phyloP scores from a whole-genome alignment of 2,329 filamentous ascomycete species.

The Capronia coronata region DNA sequence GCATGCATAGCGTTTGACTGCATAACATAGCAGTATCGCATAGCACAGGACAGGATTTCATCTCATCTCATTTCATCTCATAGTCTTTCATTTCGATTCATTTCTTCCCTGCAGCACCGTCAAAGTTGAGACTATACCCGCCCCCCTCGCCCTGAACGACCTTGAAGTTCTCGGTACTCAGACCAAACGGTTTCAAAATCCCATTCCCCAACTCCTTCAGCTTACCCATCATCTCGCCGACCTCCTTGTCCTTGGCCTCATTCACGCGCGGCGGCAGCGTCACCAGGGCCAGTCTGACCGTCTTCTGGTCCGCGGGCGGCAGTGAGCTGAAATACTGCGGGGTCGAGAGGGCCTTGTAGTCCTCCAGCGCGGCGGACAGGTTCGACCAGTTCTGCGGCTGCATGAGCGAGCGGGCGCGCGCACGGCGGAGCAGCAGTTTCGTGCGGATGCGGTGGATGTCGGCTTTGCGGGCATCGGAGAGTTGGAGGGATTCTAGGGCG shows the following conservation, averaged over 20 bases:
- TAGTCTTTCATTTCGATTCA: not conserved
- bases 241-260: slow-evolving; percentile 75
- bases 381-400: slow-evolving; percentile 60
- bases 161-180: slow-evolving; percentile 91
- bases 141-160: slow-evolving; percentile 86
- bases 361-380: slow-evolving; percentile 69
- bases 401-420: slow-evolving; percentile 59
- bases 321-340: slow-evolving; percentile 46
- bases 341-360: slow-evolving; percentile 58
- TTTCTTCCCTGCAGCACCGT: slow-evolving; percentile 22
- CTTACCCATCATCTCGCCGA: slow-evolving; percentile 97
- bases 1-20: no score
- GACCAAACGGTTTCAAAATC: slow-evolving; percentile 82
- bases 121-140: slow-evolving; percentile 90
- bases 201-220: slow-evolving; percentile 88
- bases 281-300: slow-evolving; percentile 60
- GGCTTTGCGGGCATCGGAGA: slow-evolving; percentile 45
- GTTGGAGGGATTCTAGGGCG: slow-evolving; percentile 39
- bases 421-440: slow-evolving; percentile 76
- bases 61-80: no score
- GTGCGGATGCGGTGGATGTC: slow-evolving; percentile 71
- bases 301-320: slow-evolving; percentile 57
- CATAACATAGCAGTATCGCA: no score
- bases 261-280: slow-evolving; percentile 64
- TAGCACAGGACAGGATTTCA: no score